Conservation (phyloP, 805 yeast species). For the Torulaspora franciscae region DNA sequence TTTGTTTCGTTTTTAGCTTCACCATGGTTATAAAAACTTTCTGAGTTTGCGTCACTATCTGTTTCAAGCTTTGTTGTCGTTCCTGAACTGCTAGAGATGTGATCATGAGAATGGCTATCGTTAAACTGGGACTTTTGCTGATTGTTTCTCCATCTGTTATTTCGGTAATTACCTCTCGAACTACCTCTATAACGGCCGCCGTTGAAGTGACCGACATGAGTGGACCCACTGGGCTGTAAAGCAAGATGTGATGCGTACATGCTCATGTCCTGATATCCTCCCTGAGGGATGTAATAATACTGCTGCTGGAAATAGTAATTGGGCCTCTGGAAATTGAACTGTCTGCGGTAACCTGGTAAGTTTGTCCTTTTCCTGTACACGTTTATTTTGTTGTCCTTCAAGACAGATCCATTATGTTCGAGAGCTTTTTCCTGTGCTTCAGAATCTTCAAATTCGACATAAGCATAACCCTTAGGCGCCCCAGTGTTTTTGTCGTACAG, state of each 20-base stretch:
- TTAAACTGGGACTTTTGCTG: not conserved
- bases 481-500: constrained; percentile 41
- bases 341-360: constrained; percentile 41
- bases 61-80: not conserved
- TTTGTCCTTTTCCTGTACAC: constrained; percentile 53
- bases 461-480: constrained; percentile 56
- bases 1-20: not conserved
- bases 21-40: not conserved
- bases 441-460: constrained; percentile 48
- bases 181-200: constrained; percentile 9
- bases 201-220: constrained; percentile 5
- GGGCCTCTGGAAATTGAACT: constrained; percentile 8
- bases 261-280: constrained; percentile 3
- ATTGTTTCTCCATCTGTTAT: not conserved
- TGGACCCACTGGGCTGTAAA: constrained; percentile 2
- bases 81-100: not conserved
- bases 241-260: constrained; percentile 6
- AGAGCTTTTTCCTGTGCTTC: constrained; percentile 47
- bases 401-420: constrained; percentile 38
- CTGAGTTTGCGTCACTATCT: not conserved
- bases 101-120: not conserved
- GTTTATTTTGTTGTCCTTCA: constrained; percentile 45
- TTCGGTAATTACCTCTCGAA: not conserved
- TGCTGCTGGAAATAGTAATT: constrained; percentile 10
- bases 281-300: not conserved